These are phyloP conservation scores for Linnemannia hyalina DNA, from an alignment of 192 early-diverging fungal genomes.

Conservation along the genomic window DNA sequence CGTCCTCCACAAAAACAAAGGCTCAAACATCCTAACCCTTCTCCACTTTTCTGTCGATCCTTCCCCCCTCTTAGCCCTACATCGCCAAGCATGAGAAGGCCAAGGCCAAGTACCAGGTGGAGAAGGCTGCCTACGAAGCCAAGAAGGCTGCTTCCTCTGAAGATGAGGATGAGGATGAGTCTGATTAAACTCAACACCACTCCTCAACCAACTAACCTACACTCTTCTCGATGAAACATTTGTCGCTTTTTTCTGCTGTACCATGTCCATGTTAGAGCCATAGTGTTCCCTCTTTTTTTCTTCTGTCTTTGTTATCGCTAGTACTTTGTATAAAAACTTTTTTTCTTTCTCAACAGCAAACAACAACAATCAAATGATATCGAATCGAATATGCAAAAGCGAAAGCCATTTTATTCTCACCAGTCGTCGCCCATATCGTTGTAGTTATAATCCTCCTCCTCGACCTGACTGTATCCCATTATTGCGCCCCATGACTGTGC, in stretches of 20 bases:
- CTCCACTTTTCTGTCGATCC: neutral
- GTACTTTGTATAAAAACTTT: neutral
- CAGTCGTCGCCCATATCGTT: conserved; percentile 56
- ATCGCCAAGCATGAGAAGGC: conserved; percentile 48
- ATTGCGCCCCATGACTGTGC: conserved; percentile 25
- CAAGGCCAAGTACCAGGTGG: conserved; percentile 62
- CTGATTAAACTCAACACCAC: conserved; percentile 25
- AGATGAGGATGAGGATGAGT: conserved; percentile 56
- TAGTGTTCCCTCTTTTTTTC: neutral
- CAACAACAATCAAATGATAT: neutral
- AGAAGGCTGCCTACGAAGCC: conserved; percentile 70
- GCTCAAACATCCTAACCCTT: neutral
- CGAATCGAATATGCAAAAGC: neutral
- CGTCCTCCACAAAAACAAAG: neutral
- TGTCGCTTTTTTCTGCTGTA: conserved; percentile 2
- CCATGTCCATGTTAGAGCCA: neutral
- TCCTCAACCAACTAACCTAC: neutral
- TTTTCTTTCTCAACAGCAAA: neutral
- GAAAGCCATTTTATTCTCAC: neutral
- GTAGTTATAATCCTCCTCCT: conserved; percentile 38
- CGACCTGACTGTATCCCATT: conserved; percentile 35
- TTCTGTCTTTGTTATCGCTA: neutral
- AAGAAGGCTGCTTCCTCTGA: conserved; percentile 54
- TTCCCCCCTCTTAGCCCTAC: conserved; percentile 34
- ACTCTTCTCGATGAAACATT: neutral